Evolutionary conservation across 495 filamentous ascomycete genomes (phyloP).

Genomic region (Cairneyella variabilis): DNA sequence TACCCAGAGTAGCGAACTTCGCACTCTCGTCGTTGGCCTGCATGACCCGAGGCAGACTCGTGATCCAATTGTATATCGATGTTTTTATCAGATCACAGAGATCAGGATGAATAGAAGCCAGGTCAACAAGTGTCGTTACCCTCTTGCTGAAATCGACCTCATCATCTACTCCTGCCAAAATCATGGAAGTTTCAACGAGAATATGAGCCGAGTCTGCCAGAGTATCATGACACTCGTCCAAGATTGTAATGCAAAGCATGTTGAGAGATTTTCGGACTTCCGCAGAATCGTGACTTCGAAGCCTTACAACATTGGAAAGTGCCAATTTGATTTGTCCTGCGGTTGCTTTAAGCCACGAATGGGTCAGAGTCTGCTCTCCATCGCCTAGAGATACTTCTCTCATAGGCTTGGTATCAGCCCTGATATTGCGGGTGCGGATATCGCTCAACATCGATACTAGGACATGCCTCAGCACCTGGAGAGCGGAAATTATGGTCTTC

Average conservation of each 20-base stretch:
- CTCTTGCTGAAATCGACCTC: constrained; percentile 31
- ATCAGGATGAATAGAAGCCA: constrained; percentile 58
- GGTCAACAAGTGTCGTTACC: constrained; percentile 50
- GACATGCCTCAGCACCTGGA: constrained; percentile 56
- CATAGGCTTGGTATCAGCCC: constrained; percentile 18
- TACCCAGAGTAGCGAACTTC: constrained; percentile 67
- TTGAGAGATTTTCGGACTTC: constrained; percentile 69
- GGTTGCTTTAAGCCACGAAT: constrained; percentile 80
- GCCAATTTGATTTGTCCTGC: constrained; percentile 80
- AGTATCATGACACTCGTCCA: constrained; percentile 74
- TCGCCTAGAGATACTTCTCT: constrained; percentile 10
- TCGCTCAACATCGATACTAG: constrained; percentile 67
- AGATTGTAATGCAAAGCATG: constrained; percentile 64
- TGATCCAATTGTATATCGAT: constrained; percentile 76
- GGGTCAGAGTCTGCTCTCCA: constrained; percentile 34
- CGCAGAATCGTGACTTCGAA: constrained; percentile 67
- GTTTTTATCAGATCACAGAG: constrained; percentile 66
- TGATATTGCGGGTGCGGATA: constrained; percentile 41
- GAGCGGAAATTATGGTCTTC: constrained; percentile 55
- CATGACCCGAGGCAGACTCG: constrained; percentile 76
- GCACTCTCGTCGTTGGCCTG: constrained; percentile 75
- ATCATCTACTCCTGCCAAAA: constrained; percentile 55
- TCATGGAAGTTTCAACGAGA: constrained; percentile 77
- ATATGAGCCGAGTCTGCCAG: constrained; percentile 65
- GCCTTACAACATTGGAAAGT: constrained; percentile 68